phyloP scores from a whole-genome alignment of 768 basidiomycete species.

The Tephrocybe sp. region DNA sequence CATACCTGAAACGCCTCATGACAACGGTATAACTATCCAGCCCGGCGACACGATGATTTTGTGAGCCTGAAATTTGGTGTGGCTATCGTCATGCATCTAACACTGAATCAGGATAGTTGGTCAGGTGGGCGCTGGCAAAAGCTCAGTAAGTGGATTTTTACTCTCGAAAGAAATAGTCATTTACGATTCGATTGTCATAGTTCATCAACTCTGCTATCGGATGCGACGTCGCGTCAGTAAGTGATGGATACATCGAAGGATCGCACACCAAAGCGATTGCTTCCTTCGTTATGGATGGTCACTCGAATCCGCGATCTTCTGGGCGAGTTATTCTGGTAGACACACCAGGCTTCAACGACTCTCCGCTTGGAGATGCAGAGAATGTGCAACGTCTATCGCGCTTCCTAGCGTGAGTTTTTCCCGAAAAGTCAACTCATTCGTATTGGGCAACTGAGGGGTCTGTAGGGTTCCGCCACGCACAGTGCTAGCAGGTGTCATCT shows the following conservation, averaged over 20 bases:
- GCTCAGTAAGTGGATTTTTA: background rate
- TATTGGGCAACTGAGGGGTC: background rate
- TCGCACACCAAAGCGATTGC: background rate
- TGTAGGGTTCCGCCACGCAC: background rate
- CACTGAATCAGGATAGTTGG: background rate
- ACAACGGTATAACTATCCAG: background rate
- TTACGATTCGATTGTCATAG: background rate
- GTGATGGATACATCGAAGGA: background rate
- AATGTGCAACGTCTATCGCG: background rate
- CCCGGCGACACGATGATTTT: background rate
- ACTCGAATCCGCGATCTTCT: background rate
- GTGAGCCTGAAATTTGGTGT: background rate
- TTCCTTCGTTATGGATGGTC: background rate
- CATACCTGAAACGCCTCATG: background rate
- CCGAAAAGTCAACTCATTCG: no score
- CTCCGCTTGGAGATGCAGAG: background rate
- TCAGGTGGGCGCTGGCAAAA: slow-evolving; percentile 1
- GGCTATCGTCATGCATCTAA: background rate
- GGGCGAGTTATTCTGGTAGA: slow-evolving; percentile 1
- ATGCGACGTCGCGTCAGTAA: background rate
- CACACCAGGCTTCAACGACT: slow-evolving; percentile 3
- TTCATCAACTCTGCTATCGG: slow-evolving; percentile 1
- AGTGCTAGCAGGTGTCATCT: slow-evolving; percentile 15
- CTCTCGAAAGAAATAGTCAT: background rate
- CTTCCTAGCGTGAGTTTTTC: background rate